Evolutionary conservation across 2,329 filamentous ascomycete genomes (phyloP).

Genomic region (Orbilia oligospora): DNA sequence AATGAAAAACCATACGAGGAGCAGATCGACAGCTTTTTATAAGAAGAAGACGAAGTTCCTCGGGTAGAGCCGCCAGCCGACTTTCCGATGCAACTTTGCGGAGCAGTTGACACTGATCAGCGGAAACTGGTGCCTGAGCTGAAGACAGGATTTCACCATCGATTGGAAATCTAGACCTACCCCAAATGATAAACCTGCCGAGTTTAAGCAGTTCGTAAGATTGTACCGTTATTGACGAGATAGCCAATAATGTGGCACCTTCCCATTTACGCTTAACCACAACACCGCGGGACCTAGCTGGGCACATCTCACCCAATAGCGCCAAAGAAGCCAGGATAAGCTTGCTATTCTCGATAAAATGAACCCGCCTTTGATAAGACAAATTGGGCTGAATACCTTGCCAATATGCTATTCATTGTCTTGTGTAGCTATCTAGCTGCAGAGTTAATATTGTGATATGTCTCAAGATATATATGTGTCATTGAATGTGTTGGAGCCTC

Average conservation of each 20-base stretch:
- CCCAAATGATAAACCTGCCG: constrained; percentile 34
- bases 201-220: constrained; percentile 42
- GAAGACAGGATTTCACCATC: constrained; percentile 28
- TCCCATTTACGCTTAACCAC: constrained; percentile 34
- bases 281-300: constrained; percentile 1
- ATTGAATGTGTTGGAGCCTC: not conserved
- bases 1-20: not conserved
- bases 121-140: constrained; percentile 36
- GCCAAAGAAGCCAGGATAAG: not conserved
- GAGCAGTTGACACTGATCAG: constrained; percentile 17
- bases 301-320: constrained; percentile 17
- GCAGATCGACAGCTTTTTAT: constrained; percentile 41
- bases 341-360: not conserved
- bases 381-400: not conserved
- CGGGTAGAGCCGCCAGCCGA: constrained; percentile 32
- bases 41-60: not conserved
- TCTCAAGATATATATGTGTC: too few relatives aligned
- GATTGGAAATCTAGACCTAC: constrained; percentile 33
- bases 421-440: not conserved
- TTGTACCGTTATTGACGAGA: constrained; percentile 32
- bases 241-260: constrained; percentile 32
- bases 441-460: not conserved
- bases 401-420: not conserved
- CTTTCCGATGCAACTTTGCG: constrained; percentile 20
- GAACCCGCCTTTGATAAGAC: not conserved